Evolutionary conservation across 2,329 filamentous ascomycete species (phyloP).

Genomic region (Zymoseptoria ardabiliae): DNA sequence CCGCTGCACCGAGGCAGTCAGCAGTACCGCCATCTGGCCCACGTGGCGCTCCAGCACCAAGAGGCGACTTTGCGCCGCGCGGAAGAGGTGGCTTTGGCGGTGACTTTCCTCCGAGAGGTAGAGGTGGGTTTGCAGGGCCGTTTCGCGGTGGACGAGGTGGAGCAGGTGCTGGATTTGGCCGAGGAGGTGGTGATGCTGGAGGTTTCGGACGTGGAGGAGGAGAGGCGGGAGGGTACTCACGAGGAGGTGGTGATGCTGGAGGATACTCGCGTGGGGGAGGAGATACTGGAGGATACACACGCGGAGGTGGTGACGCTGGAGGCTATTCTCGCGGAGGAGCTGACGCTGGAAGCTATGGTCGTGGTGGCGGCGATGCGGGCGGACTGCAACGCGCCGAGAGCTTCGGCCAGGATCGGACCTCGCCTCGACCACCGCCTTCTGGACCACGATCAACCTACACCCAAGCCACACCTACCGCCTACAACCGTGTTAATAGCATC

Average conservation of each 20-base stretch:
- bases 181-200: constrained; percentile 16
- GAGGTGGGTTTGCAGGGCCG: constrained; percentile 19
- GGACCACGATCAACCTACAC: constrained; percentile 28
- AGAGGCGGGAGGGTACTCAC: constrained; percentile 23
- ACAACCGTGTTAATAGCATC: constrained; percentile 37
- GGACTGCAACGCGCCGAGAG: constrained; percentile 8
- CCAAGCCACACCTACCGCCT: constrained; percentile 12
- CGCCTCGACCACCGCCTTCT: constrained; percentile 22
- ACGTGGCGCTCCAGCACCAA: constrained; percentile 30
- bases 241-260: constrained; percentile 7
- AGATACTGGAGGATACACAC: not conserved
- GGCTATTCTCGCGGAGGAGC: constrained; percentile 4
- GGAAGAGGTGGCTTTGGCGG: constrained; percentile 30
- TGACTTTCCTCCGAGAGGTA: constrained; percentile 22
- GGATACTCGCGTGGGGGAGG: constrained; percentile 25
- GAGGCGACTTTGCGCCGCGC: constrained; percentile 28
- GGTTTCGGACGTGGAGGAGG: constrained; percentile 28
- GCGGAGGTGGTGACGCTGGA: constrained; percentile 15
- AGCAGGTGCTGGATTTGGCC: constrained; percentile 10
- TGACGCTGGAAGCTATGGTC: constrained; percentile 2
- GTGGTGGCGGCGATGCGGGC: not conserved
- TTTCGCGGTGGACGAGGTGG: constrained; percentile 6
- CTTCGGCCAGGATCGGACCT: constrained; percentile 6
- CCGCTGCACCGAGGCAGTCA: constrained; percentile 25
- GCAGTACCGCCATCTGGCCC: constrained; percentile 29